Percentiles rank a stretch among this genome's conserved stretches.
phyloP scores from a whole-genome alignment of 2,329 filamentous ascomycete species.

The Ceratocystis lukuohia region DNA sequence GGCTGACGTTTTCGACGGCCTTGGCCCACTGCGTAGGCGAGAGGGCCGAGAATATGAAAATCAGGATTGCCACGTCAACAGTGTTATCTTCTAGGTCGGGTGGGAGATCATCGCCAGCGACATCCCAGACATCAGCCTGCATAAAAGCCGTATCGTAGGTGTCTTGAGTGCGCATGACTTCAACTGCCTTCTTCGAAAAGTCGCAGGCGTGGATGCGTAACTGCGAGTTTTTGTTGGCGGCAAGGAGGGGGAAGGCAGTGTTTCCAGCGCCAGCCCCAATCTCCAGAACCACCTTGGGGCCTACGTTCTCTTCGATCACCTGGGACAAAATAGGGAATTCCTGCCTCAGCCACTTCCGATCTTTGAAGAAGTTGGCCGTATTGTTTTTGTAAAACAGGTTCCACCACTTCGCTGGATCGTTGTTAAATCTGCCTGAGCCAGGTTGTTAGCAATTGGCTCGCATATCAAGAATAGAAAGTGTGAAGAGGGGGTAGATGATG shows the following conservation, averaged over 20 bases:
- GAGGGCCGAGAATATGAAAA: constrained; percentile 94
- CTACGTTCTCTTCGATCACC: constrained; percentile 57
- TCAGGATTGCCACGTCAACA: constrained; percentile 84
- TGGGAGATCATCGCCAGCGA: constrained; percentile 57
- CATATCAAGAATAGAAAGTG: constrained; percentile 14
- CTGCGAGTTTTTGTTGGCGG: constrained; percentile 66
- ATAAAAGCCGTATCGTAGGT: constrained; percentile 55
- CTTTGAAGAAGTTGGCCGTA: constrained; percentile 94
- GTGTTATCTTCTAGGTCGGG: constrained; percentile 62
- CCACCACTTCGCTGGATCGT: constrained; percentile 91
- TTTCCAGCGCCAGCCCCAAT: constrained; percentile 94
- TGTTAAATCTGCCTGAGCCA: constrained; percentile 62
- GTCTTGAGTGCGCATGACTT: constrained; percentile 73
- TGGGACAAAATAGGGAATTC: constrained; percentile 83
- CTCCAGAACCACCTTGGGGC: constrained; percentile 62
- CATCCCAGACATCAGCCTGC: constrained; percentile 91
- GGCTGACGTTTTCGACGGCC: constrained; percentile 68
- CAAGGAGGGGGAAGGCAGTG: constrained; percentile 82
- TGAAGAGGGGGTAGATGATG: constrained; percentile 24
- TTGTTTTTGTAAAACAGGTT: constrained; percentile 98
- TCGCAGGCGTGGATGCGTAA: constrained; percentile 88
- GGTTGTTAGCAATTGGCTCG: constrained; percentile 18
- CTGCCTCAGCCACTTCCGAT: constrained; percentile 91
- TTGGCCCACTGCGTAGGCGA: constrained; percentile 71
- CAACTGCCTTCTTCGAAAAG: constrained; percentile 88